A percentile compares a stretch with the other conserved stretches of the same genome.
phyloP scores from a whole-genome alignment of 2,329 filamentous ascomycete genomes.

The Ophiostoma perfectum region DNA sequence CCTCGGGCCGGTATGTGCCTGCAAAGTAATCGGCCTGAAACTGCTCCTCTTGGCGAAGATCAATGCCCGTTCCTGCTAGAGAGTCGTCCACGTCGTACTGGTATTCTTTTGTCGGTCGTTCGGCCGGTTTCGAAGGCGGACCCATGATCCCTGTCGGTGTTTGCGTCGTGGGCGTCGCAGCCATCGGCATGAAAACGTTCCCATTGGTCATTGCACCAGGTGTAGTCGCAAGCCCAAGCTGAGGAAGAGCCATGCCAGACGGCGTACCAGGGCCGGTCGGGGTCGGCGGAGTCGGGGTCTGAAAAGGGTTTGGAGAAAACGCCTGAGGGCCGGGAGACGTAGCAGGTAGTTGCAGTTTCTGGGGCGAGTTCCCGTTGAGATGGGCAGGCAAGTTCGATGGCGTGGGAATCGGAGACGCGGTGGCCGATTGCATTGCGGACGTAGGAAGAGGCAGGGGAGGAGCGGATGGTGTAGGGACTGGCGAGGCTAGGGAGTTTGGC shows the following conservation, averaged over 20 bases:
- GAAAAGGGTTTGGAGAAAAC: slow-evolving; percentile 18
- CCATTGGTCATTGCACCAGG: slow-evolving; percentile 1
- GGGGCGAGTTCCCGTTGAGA: slow-evolving; percentile 17
- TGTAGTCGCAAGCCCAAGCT: slow-evolving; percentile 13
- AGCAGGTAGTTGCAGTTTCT: slow-evolving; percentile 18
- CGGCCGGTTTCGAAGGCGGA: slow-evolving; percentile 56
- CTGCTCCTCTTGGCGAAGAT: slow-evolving; percentile 80
- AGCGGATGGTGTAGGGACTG: slow-evolving; percentile 20
- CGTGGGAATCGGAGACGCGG: slow-evolving; percentile 17
- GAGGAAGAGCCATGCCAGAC: slow-evolving; percentile 20
- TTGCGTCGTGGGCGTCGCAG: slow-evolving; percentile 17
- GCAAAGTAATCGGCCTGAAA: slow-evolving; percentile 65
- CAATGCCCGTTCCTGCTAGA: slow-evolving; percentile 76
- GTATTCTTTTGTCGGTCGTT: slow-evolving; percentile 56
- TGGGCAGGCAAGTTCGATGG: slow-evolving; percentile 9
- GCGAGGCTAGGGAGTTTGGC: slow-evolving; percentile 26
- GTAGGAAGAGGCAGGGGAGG: slow-evolving; percentile 50
- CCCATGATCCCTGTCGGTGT: slow-evolving; percentile 40
- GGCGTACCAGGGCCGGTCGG: slow-evolving; percentile 23
- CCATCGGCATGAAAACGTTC: slow-evolving; percentile 21
- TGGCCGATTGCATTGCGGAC: slow-evolving; percentile 42
- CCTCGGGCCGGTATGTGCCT: slow-evolving; percentile 39
- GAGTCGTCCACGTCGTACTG: slow-evolving; percentile 77
- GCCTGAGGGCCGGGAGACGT: slow-evolving; percentile 18
- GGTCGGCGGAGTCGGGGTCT: slow-evolving; percentile 23